phyloP scores from a whole-genome alignment of 1,284 basidiomycete species.

The Tilletia caries region DNA sequence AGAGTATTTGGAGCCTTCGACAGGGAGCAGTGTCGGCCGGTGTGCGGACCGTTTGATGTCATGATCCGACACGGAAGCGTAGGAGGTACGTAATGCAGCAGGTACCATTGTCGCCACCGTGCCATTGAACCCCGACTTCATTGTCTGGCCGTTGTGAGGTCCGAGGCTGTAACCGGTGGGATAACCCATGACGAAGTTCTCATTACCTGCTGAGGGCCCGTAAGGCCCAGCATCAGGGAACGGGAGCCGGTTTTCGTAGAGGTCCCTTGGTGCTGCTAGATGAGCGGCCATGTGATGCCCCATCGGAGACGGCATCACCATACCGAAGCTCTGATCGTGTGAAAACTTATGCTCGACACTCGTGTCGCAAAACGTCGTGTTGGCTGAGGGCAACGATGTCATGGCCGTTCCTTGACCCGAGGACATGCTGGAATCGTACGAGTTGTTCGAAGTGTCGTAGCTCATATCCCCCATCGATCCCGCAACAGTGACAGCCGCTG shows the following conservation, averaged over 20 bases:
- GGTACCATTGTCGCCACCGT: too few relatives aligned
- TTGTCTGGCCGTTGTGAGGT: too few relatives aligned
- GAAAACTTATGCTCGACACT: neutral
- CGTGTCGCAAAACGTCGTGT: slow-evolving; percentile 6
- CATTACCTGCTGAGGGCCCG: too few relatives aligned
- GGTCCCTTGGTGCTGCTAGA: too few relatives aligned
- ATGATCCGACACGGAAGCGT: too few relatives aligned
- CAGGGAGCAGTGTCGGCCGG: neutral
- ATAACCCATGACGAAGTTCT: too few relatives aligned
- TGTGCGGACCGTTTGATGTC: neutral
- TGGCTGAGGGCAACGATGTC: neutral
- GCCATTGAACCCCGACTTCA: too few relatives aligned
- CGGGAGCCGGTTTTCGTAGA: too few relatives aligned
- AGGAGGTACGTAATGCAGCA: too few relatives aligned
- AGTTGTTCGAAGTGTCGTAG: neutral
- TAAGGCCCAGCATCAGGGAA: too few relatives aligned
- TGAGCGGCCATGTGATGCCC: neutral
- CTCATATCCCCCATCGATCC: neutral
- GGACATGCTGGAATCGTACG: neutral
- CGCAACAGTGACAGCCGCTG: neutral
- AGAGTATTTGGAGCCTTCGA: neutral
- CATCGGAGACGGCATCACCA: neutral
- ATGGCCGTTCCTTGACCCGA: neutral
- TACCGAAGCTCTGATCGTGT: neutral
- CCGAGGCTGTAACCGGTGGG: too few relatives aligned